Evolutionary conservation across 192 early-diverging fungal species (phyloP).

Genomic region (Umbelopsis isabellina): DNA sequence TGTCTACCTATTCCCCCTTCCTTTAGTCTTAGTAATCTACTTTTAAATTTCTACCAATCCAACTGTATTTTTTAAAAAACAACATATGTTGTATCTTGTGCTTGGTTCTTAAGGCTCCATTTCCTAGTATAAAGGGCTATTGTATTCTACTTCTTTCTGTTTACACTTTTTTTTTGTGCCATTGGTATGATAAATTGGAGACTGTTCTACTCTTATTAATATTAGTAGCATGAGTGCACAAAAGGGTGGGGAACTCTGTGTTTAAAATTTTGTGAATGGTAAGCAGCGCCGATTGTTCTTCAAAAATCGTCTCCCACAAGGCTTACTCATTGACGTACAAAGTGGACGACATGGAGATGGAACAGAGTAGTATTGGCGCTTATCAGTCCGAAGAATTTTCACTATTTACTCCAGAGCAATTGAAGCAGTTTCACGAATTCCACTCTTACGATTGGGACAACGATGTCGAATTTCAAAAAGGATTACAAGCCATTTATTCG

Average conservation of each 20-base stretch:
- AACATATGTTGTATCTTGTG: slow-evolving; percentile 20
- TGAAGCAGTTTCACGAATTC: slow-evolving; percentile 4
- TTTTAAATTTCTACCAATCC: background rate
- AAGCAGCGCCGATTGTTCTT: background rate
- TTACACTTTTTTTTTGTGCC: background rate
- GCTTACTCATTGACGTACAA: background rate
- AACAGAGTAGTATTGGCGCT: background rate
- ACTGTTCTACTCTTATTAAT: no score
- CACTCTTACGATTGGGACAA: slow-evolving; percentile 10
- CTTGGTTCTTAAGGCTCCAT: background rate
- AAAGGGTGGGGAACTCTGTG: no score
- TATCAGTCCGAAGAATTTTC: slow-evolving; percentile 7
- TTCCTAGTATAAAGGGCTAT: background rate
- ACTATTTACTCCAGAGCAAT: background rate
- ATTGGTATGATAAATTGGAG: background rate
- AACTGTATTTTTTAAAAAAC: background rate
- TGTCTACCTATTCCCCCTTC: background rate
- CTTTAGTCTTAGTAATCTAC: background rate
- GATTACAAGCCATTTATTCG: slow-evolving; percentile 7
- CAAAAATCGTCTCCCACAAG: background rate
- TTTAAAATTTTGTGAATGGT: no score
- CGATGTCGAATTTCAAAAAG: slow-evolving; percentile 10
- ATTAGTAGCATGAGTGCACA: background rate
- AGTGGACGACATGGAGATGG: background rate
- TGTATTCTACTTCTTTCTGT: background rate